phyloP scores from a whole-genome alignment of 495 filamentous ascomycete species.

The Xylaria acuta region DNA sequence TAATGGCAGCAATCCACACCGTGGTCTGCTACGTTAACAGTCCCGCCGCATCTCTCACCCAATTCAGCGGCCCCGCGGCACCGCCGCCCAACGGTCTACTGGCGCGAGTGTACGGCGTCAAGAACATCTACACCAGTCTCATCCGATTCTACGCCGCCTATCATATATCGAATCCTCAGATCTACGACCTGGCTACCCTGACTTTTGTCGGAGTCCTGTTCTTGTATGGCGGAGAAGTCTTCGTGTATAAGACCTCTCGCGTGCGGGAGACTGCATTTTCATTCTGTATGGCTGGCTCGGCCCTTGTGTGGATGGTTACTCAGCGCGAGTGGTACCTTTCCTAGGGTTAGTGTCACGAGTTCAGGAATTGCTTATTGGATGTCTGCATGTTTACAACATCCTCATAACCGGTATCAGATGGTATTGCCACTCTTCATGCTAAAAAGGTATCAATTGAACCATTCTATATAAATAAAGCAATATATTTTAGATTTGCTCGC shows the following conservation, averaged over 20 bases:
- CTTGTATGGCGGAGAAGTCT: conserved; percentile 37
- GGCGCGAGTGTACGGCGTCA: conserved; percentile 43
- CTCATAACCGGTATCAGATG: background rate
- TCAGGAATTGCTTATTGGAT: background rate
- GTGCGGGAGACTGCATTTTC: conserved; percentile 34
- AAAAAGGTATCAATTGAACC: no score
- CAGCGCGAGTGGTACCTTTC: conserved; percentile 40
- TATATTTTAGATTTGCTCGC: no score
- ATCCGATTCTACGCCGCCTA: conserved; percentile 45
- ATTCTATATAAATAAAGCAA: no score
- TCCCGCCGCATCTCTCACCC: conserved; percentile 28
- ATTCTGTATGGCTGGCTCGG: conserved; percentile 29
- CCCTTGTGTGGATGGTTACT: conserved; percentile 41
- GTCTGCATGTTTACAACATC: background rate
- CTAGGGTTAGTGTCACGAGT: background rate
- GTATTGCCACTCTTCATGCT: no score
- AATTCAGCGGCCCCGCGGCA: conserved; percentile 40
- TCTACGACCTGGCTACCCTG: conserved; percentile 40
- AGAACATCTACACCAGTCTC: conserved; percentile 42
- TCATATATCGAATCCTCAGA: conserved; percentile 37
- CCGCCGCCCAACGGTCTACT: conserved; percentile 37
- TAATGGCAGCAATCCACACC: conserved; percentile 35
- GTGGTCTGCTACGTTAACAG: conserved; percentile 33
- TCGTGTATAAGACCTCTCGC: conserved; percentile 36
- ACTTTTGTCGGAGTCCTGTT: conserved; percentile 41